Percentiles rank a stretch among this genome's conserved stretches.
Conservation (phyloP, 73 alveolate genomes). For the Halteria grandinella region DNA sequence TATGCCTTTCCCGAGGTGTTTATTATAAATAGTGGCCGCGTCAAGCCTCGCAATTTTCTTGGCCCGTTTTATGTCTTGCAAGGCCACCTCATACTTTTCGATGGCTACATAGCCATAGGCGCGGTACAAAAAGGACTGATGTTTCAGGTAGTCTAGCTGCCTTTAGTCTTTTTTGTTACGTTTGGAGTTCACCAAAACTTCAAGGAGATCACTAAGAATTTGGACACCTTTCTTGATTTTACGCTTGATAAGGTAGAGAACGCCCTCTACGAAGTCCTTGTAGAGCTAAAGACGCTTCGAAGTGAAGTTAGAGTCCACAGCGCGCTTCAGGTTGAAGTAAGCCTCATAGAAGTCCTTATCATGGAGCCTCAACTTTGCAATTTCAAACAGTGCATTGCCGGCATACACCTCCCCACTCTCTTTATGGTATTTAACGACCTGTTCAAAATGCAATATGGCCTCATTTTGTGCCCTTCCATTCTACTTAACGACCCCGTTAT, state of each 20-base stretch:
- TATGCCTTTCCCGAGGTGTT: slow-evolving; percentile 70
- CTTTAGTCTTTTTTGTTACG: slow-evolving; percentile 29
- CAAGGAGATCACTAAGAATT: slow-evolving; percentile 63
- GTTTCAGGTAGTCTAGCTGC: slow-evolving; percentile 23
- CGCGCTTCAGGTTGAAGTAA: slow-evolving; percentile 73
- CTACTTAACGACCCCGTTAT: too few relatives aligned
- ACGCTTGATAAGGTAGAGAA: slow-evolving; percentile 74
- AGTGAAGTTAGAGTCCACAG: slow-evolving; percentile 59
- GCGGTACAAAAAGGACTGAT: slow-evolving; percentile 41
- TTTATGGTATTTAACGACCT: slow-evolving; percentile 71
- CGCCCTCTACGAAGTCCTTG: slow-evolving; percentile 80
- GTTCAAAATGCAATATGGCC: slow-evolving; percentile 77
- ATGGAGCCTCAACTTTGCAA: slow-evolving; percentile 77
- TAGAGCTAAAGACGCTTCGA: slow-evolving; percentile 67
- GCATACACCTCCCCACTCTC: slow-evolving; percentile 57
- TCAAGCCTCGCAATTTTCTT: slow-evolving; percentile 56
- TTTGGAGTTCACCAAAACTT: slow-evolving; percentile 7
- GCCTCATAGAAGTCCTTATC: slow-evolving; percentile 90
- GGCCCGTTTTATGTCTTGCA: slow-evolving; percentile 51
- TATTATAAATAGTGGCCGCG: slow-evolving; percentile 69
- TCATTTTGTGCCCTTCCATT: slow-evolving; percentile 54
- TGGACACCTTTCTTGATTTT: slow-evolving; percentile 80
- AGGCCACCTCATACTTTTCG: slow-evolving; percentile 60
- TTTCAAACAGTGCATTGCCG: slow-evolving; percentile 79
- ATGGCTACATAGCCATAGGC: slow-evolving; percentile 64